Base-by-base conservation (phyloP, 768 basidiomycete species). In the Polyporus arcularius region DNA sequence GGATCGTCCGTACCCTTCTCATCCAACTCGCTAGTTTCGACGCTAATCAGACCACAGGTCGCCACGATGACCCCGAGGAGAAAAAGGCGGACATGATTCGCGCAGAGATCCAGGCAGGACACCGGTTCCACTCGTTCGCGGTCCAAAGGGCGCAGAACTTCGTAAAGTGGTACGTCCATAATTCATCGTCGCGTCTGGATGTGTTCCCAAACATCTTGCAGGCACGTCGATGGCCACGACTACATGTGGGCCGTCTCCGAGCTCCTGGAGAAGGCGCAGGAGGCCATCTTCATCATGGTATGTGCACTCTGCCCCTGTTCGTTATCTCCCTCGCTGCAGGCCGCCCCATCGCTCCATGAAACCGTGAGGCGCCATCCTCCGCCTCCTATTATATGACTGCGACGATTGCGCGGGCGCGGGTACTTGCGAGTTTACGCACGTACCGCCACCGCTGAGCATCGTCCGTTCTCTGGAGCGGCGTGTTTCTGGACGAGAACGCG, bases 211-310 rank as follows among this genome's bases (percentile, higher is more conserved):
- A 16, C 14, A 46, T 58, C 14, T 18, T 58, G 12, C 53, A 85
- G 89, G 88, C 94, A 95, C 70, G 82, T 96, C 49, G 96, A 96
- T 67, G 96, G 96, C 0, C 93, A 97, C 58, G 96, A 98, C 75
- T 98, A 96, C 73, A 91, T 98, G 83, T 98, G 90, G 84, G 96
- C 96, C 0, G 71, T 97, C 39, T 93, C 92, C 1, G 94, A 96
- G 75, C 80, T 96, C 74, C 80, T 98, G n/a, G 90, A 91, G 49
- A 83, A 77, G 38, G 92, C 92, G 3, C 82, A 82, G 59, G 90
- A 96, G 69, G 85, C 75, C 32, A 97, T 98, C 69, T 96, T 93
- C 73, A 97, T 98, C 64, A 67, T 91, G 64, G 95, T 89, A 57
- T 5, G 80, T 66, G 40, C 6, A 6, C 26, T 18, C 32, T 4